Conservation (phyloP, 305 asterid species). For the Plantago lanceolata region DNA sequence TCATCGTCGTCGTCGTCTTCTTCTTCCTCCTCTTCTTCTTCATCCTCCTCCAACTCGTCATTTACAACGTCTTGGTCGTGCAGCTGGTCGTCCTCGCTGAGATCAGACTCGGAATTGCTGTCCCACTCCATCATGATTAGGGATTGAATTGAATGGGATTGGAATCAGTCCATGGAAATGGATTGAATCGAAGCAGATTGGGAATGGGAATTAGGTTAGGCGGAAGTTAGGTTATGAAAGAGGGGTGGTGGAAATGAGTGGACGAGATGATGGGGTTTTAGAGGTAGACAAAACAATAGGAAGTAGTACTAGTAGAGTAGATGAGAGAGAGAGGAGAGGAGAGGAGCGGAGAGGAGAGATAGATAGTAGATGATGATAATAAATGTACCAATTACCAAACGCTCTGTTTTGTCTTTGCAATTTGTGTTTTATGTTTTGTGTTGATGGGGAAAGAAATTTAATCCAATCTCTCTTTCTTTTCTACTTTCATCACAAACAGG, state of each 20-base stretch:
- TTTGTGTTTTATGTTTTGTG: too few relatives aligned
- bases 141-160: not conserved
- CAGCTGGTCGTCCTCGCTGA: constrained; percentile 30
- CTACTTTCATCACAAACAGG: too few relatives aligned
- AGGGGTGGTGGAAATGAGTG: constrained; percentile 26
- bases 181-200: not conserved
- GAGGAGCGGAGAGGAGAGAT: too few relatives aligned
- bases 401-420: too few relatives aligned
- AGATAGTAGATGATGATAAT: too few relatives aligned
- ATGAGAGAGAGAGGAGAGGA: too few relatives aligned
- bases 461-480: too few relatives aligned
- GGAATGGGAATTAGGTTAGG: constrained; percentile 11
- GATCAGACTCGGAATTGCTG: constrained; percentile 56
- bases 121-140: constrained; percentile 60
- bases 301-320: too few relatives aligned
- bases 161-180: constrained; percentile 1
- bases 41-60: not conserved
- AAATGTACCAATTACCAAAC: too few relatives aligned
- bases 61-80: not conserved
- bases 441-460: too few relatives aligned
- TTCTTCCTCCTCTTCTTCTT: constrained; percentile 23
- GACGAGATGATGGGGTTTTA: constrained; percentile 19
- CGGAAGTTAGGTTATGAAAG: not conserved
- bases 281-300: too few relatives aligned
- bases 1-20: constrained; percentile 42